phyloP scores from a whole-genome alignment of 257 asterid genomes.

The Nicotiana knightiana region DNA sequence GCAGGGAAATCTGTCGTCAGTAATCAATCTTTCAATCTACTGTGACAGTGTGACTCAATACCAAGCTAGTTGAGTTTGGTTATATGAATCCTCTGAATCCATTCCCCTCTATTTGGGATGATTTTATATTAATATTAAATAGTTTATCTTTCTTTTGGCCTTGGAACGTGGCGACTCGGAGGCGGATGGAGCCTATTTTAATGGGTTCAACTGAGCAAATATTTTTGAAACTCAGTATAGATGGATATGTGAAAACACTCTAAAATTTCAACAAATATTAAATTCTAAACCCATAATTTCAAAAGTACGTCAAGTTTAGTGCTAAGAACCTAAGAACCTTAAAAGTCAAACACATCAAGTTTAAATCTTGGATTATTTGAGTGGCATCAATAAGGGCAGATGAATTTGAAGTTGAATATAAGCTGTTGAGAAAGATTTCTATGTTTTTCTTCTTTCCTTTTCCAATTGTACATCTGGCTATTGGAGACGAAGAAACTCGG shows the following conservation, averaged over 20 bases:
- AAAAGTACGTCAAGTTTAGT: not conserved
- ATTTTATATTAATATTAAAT: not conserved
- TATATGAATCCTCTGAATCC: not conserved
- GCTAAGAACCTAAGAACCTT: not conserved
- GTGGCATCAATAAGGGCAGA: not conserved
- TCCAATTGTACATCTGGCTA: not conserved
- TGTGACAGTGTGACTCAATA: not conserved
- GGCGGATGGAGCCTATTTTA: not conserved
- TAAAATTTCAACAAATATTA: not conserved
- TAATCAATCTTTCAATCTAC: not conserved
- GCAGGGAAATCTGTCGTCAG: not conserved
- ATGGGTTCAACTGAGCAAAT: not conserved
- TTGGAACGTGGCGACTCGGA: not conserved
- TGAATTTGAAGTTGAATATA: not conserved
- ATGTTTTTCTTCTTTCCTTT: not conserved
- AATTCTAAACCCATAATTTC: not conserved
- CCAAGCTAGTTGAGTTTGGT: not conserved
- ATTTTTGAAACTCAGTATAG: not conserved
- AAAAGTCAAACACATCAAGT: not conserved
- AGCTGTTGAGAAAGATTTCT: not conserved
- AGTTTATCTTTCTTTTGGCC: not conserved
- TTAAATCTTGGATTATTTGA: not conserved
- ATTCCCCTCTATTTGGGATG: not conserved
- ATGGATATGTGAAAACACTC: not conserved
- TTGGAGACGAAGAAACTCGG: not conserved